Evolutionary conservation across 2,329 filamentous ascomycete genomes (phyloP).

Genomic region (Exserohilum rostratum): DNA sequence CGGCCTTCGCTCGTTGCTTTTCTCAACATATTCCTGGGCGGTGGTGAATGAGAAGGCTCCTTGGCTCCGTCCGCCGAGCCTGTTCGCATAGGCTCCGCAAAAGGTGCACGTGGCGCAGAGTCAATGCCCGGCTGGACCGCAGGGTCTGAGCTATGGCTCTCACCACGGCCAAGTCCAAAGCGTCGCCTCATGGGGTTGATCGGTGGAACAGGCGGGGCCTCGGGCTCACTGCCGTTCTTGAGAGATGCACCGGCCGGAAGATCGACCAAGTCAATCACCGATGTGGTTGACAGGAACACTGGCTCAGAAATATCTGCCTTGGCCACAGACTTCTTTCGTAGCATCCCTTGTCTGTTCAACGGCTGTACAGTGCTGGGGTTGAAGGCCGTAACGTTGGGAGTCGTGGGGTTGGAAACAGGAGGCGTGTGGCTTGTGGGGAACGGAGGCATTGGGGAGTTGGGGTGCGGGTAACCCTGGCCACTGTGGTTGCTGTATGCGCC

Average conservation of each 20-base stretch:
- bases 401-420: constrained; percentile 56
- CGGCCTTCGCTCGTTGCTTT: constrained; percentile 60
- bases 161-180: constrained; percentile 49
- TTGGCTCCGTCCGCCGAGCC: constrained; percentile 53
- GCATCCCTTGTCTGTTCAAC: constrained; percentile 31
- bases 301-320: constrained; percentile 70
- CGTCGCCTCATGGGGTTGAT: constrained; percentile 66
- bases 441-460: constrained; percentile 54
- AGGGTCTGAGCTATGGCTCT: constrained; percentile 48
- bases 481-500: constrained; percentile 45
- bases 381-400: constrained; percentile 48
- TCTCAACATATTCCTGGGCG: constrained; percentile 51
- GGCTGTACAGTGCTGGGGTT: constrained; percentile 38
- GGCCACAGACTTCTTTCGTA: constrained; percentile 63
- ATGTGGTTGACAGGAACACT: constrained; percentile 60
- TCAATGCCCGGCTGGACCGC: constrained; percentile 44
- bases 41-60: constrained; percentile 37
- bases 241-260: constrained; percentile 62
- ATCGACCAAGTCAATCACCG: constrained; percentile 63
- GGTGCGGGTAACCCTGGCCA: constrained; percentile 42
- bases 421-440: constrained; percentile 62
- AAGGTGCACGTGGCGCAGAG: constrained; percentile 41
- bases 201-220: constrained; percentile 58
- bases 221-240: constrained; percentile 55
- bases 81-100: constrained; percentile 46